A percentile compares a stretch with the other conserved stretches of the same genome.
phyloP scores from a whole-genome alignment of 2,329 filamentous ascomycete genomes.

The Scytalidium lignicola region DNA sequence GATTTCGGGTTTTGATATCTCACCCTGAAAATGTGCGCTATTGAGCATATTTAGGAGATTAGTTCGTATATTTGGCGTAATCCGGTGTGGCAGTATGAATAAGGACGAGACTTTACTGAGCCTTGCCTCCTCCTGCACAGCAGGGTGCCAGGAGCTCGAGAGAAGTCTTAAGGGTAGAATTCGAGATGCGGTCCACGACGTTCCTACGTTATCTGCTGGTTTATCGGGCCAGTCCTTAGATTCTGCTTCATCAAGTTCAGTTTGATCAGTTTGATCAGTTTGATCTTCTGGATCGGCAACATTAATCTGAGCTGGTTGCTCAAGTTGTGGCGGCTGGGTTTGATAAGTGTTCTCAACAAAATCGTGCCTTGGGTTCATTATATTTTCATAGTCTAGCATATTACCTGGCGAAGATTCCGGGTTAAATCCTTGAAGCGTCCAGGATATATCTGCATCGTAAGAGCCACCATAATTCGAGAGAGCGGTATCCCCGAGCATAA shows the following conservation, averaged over 20 bases:
- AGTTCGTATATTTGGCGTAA: constrained; percentile 14
- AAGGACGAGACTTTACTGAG: constrained; percentile 6
- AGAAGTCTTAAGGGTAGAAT: constrained; percentile 15
- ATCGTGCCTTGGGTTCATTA: constrained; percentile 12
- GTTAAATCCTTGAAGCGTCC: constrained; percentile 20
- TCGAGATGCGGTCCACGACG: constrained; percentile 8
- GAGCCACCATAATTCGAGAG: constrained; percentile 21
- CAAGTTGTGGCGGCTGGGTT: constrained; percentile 5
- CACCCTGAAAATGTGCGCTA: constrained; percentile 11
- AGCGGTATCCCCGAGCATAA: constrained; percentile 20
- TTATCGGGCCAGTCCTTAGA: constrained; percentile 24
- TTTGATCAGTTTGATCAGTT: too few relatives aligned
- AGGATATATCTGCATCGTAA: constrained; percentile 26
- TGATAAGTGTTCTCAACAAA: constrained; percentile 15
- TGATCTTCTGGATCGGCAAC: not conserved
- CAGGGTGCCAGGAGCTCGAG: constrained; percentile 21
- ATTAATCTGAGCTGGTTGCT: not conserved
- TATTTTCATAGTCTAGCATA: constrained; percentile 10
- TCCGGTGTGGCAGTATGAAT: constrained; percentile 14
- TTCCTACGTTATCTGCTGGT: constrained; percentile 8
- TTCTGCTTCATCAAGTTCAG: constrained; percentile 22
- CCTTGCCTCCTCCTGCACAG: constrained; percentile 19
- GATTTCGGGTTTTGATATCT: constrained; percentile 18
- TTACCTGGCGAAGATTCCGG: constrained; percentile 16
- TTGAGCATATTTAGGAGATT: constrained; percentile 15